These are phyloP conservation scores for Aspergillus sp. DNA, from an alignment of 2,329 filamentous ascomycete species.

Conservation along the genomic window DNA sequence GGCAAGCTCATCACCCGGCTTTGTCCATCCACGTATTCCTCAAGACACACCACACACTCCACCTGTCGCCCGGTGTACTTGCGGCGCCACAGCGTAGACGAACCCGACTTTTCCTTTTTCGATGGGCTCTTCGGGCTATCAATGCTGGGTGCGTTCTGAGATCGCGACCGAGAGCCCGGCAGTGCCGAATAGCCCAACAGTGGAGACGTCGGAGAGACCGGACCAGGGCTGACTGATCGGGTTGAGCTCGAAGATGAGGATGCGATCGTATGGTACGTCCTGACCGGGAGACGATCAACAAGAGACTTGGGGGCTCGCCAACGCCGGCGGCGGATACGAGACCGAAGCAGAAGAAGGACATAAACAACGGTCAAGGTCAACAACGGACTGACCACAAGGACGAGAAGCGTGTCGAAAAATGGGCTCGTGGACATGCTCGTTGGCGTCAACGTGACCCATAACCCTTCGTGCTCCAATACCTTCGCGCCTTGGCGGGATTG, in stretches of 20 bases:
- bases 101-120: slow-evolving; percentile 43
- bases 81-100: slow-evolving; percentile 47
- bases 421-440: slow-evolving; percentile 84
- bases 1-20: slow-evolving; percentile 95
- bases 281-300: slow-evolving; percentile 88
- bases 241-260: slow-evolving; percentile 59
- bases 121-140: slow-evolving; percentile 17
- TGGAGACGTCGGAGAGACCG: slow-evolving; percentile 73
- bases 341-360: slow-evolving; percentile 79
- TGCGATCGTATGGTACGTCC: slow-evolving; percentile 86
- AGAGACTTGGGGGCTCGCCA: slow-evolving; percentile 98
- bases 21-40: slow-evolving; percentile 93
- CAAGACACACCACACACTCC: slow-evolving; percentile 94
- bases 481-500: slow-evolving; percentile 27
- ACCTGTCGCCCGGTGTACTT: slow-evolving; percentile 66
- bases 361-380: slow-evolving; percentile 93
- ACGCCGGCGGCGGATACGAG: slow-evolving; percentile 80
- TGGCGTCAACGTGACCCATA: slow-evolving; percentile 96
- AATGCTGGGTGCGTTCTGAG: slow-evolving; percentile 36
- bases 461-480: slow-evolving; percentile 64
- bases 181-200: slow-evolving; percentile 54
- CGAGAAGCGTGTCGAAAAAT: slow-evolving; percentile 94
- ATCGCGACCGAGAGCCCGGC: slow-evolving; percentile 35
- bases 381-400: slow-evolving; percentile 90
- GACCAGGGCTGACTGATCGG: slow-evolving; percentile 62